Percentiles rank a stretch among this genome's conserved stretches.
phyloP scores from a whole-genome alignment of 106 monocot species.

The Phalaenopsis equestris region DNA sequence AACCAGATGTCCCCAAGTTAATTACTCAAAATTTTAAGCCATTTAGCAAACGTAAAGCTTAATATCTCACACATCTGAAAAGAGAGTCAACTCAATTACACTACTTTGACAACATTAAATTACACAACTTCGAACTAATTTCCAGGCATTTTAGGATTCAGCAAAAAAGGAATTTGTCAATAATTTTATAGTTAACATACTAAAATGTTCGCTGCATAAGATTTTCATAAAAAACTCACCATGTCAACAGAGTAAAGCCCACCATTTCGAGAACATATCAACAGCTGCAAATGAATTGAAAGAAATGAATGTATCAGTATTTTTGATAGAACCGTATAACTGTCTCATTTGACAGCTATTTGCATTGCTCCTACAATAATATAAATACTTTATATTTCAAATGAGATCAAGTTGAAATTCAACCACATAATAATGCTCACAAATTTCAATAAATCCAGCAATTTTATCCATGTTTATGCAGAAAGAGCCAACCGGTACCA shows the following conservation, averaged over 20 bases:
- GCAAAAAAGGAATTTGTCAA: neutral
- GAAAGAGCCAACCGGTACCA: neutral
- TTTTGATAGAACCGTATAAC: neutral
- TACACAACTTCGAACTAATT: neutral
- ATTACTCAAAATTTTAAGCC: too few relatives aligned
- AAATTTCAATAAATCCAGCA: neutral
- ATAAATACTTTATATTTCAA: neutral
- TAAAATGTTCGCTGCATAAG: neutral
- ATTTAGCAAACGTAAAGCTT: too few relatives aligned
- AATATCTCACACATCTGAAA: too few relatives aligned
- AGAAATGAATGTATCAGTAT: neutral
- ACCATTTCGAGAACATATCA: conserved; percentile 73
- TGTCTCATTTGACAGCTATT: neutral
- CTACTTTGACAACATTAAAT: neutral
- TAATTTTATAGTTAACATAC: neutral
- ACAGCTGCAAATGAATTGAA: conserved; percentile 33
- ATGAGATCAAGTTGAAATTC: neutral
- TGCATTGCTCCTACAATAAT: neutral
- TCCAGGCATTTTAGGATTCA: neutral
- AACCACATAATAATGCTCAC: neutral
- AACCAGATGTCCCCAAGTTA: too few relatives aligned
- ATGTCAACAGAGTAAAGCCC: conserved; percentile 56
- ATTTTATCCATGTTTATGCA: neutral
- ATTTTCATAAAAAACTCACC: conserved; percentile 25
- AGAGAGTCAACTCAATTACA: too few relatives aligned